A percentile compares a stretch with the other conserved stretches of the same genome.
Conservation (phyloP, 495 filamentous ascomycete species). For the Mycothermus thermophilus region DNA sequence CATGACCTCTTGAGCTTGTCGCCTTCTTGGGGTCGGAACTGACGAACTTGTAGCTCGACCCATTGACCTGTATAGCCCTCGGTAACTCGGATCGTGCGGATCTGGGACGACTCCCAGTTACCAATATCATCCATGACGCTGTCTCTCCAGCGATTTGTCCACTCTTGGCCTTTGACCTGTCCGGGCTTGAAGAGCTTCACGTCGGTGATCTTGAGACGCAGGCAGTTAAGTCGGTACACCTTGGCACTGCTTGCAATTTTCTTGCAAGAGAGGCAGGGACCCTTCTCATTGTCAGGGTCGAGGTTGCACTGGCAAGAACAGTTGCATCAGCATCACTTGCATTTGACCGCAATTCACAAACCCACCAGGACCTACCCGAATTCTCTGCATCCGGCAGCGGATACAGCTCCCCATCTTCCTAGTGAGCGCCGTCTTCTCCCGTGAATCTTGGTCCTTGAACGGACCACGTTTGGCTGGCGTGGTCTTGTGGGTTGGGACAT, state of each 20-base stretch:
- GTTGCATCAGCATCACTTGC: no score
- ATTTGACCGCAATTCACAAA: no score
- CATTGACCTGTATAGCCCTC: slow-evolving; percentile 31
- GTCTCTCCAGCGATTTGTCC: slow-evolving; percentile 39
- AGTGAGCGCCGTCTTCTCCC: slow-evolving; percentile 35
- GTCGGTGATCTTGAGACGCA: slow-evolving; percentile 39
- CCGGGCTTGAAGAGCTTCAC: slow-evolving; percentile 37
- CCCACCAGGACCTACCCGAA: slow-evolving; percentile 39
- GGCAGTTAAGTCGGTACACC: slow-evolving; percentile 32
- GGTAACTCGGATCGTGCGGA: slow-evolving; percentile 29
- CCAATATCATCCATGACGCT: slow-evolving; percentile 35
- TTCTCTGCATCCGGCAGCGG: slow-evolving; percentile 41
- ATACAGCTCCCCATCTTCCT: slow-evolving; percentile 39
- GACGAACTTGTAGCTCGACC: slow-evolving; percentile 30
- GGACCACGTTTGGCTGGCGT: slow-evolving; percentile 31
- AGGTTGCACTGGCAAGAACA: slow-evolving; percentile 29
- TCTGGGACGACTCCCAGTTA: slow-evolving; percentile 32
- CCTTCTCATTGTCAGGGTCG: slow-evolving; percentile 26
- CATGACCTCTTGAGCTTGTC: slow-evolving; percentile 35
- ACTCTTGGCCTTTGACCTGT: slow-evolving; percentile 35
- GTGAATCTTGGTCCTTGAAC: slow-evolving; percentile 31
- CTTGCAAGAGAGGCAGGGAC: slow-evolving; percentile 35
- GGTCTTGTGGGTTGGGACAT: slow-evolving; percentile 10
- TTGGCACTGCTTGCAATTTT: slow-evolving; percentile 26
- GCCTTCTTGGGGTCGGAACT: slow-evolving; percentile 33